Evolutionary conservation across 1,284 basidiomycete species (phyloP).

Genomic region (Irpex sp.): DNA sequence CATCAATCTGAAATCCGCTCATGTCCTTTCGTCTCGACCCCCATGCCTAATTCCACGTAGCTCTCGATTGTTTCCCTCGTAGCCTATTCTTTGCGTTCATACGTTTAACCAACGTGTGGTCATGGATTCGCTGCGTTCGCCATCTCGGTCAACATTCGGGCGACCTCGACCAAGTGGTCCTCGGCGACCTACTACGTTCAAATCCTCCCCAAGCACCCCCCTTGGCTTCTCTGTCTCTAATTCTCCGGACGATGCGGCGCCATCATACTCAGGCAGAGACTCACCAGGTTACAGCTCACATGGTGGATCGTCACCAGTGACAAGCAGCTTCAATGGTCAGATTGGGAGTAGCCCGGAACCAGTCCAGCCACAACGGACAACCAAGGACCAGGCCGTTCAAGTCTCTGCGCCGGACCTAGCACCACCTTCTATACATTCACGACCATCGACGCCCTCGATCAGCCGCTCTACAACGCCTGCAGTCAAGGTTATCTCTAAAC

Average conservation of each 20-base stretch:
- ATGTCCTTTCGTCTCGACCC: background rate
- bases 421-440: background rate
- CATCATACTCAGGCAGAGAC: conserved; percentile 11
- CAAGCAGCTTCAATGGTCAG: conserved; percentile 12
- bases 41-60: conserved; percentile 8
- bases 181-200: conserved; percentile 6
- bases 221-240: conserved; percentile 5
- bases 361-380: background rate
- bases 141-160: background rate
- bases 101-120: background rate
- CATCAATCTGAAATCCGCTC: background rate
- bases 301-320: conserved; percentile 9
- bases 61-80: background rate
- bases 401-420: background rate
- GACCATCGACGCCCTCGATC: conserved; percentile 14
- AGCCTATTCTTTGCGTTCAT: background rate
- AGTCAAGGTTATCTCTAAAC: conserved; percentile 23
- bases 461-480: conserved; percentile 24
- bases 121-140: conserved; percentile 10
- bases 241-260: conserved; percentile 8
- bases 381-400: conserved; percentile 15
- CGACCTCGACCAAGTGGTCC: conserved; percentile 14
- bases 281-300: conserved; percentile 12
- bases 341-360: conserved; percentile 9
- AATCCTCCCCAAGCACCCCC: background rate